These are phyloP conservation scores for Rhizopus stolonifer DNA, from an alignment of 371 early-diverging fungal genomes.

Conservation along the genomic window DNA sequence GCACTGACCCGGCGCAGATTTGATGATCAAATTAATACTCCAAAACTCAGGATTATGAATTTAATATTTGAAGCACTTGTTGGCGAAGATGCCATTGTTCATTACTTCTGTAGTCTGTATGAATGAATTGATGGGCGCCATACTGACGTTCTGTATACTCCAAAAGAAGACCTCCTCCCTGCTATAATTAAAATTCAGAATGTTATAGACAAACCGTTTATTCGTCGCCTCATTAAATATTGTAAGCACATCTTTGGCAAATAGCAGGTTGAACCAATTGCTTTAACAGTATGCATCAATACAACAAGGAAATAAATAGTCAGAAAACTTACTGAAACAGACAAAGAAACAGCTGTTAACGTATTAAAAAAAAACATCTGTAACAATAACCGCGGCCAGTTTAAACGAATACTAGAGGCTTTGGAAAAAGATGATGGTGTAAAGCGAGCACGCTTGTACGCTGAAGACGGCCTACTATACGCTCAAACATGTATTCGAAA, in stretches of 20 bases:
- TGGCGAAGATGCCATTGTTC: not conserved
- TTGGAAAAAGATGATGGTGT: slow-evolving; percentile 11
- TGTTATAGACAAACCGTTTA: slow-evolving; percentile 17
- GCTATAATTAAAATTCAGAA: slow-evolving; percentile 17
- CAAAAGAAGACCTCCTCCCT: slow-evolving; percentile 18
- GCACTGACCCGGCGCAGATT: slow-evolving; percentile 10
- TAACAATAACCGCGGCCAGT: slow-evolving; percentile 3
- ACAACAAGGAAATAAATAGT: slow-evolving; percentile 2
- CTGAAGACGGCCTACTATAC: slow-evolving; percentile 7
- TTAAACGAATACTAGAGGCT: slow-evolving; percentile 14
- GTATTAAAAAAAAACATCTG: slow-evolving; percentile 11
- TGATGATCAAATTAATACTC: slow-evolving; percentile 9
- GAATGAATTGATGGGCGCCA: slow-evolving; percentile 24
- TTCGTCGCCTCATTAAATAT: slow-evolving; percentile 37
- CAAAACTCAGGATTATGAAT: slow-evolving; percentile 3
- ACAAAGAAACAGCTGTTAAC: slow-evolving; percentile 2
- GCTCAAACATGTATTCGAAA: slow-evolving; percentile 8
- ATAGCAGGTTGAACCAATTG: slow-evolving; percentile 19
- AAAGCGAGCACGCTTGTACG: slow-evolving; percentile 12
- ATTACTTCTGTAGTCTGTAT: slow-evolving; percentile 4
- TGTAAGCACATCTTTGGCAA: slow-evolving; percentile 14
- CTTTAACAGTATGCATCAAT: slow-evolving; percentile 9
- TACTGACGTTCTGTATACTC: slow-evolving; percentile 16
- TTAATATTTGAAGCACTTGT: slow-evolving; percentile 9
- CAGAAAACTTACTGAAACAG: not conserved